Percentiles rank a stretch among this genome's conserved stretches.
phyloP scores from a whole-genome alignment of 139 green algal genomes.

The Chlorella sp. region DNA sequence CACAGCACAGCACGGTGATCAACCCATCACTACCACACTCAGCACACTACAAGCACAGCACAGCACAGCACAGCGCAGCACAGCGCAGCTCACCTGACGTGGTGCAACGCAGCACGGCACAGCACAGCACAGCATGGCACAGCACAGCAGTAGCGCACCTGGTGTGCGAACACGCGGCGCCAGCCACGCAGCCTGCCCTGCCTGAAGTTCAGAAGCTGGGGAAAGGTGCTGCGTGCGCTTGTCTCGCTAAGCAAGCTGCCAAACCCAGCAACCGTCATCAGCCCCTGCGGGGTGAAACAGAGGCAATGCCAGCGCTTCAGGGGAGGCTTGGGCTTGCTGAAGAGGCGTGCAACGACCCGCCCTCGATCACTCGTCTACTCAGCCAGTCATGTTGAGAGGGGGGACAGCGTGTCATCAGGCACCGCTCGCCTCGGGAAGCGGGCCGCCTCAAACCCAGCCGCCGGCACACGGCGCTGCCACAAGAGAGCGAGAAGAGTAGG shows the following conservation, averaged over 20 bases:
- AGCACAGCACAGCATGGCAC: not conserved
- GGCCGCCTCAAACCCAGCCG: no score
- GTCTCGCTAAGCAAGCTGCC: slow-evolving; percentile 71
- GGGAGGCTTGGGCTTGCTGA: no score
- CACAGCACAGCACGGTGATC: no score
- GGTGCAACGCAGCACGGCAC: not conserved
- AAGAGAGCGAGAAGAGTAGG: no score
- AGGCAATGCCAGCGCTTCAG: not conserved
- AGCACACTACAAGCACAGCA: no score
- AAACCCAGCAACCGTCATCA: slow-evolving; percentile 82
- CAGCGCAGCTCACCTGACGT: slow-evolving; percentile 58
- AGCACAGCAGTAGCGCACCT: not conserved
- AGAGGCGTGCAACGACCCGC: no score
- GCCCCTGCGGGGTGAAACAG: slow-evolving; percentile 32
- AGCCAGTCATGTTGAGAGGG: no score
- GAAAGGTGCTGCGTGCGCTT: slow-evolving; percentile 80
- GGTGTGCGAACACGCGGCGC: slow-evolving; percentile 90
- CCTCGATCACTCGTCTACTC: no score
- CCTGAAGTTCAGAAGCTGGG: slow-evolving; percentile 80
- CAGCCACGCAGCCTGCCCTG: slow-evolving; percentile 71
- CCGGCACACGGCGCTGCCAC: no score
- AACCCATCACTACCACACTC: no score
- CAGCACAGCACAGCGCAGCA: not conserved
- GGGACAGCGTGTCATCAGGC: no score
- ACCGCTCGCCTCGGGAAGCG: no score